phyloP scores from a whole-genome alignment of 768 basidiomycete species.

The Cystoderma amianthinum region DNA sequence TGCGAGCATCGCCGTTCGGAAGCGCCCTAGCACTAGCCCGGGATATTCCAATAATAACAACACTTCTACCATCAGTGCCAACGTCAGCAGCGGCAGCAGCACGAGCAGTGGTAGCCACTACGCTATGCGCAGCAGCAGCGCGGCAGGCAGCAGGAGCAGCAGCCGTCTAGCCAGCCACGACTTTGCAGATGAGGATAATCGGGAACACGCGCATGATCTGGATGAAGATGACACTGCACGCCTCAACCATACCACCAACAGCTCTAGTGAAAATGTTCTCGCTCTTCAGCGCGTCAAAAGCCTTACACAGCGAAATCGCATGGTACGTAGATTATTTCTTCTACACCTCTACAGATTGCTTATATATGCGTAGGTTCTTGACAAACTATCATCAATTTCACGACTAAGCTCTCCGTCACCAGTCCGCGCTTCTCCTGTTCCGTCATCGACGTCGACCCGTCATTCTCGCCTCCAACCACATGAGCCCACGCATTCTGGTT shows the following conservation, averaged over 20 bases:
- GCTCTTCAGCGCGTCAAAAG: slow-evolving; percentile 66
- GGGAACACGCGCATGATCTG: slow-evolving; percentile 36
- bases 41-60: not conserved
- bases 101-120: slow-evolving; percentile 18
- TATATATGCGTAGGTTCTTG: slow-evolving; percentile 40
- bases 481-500: slow-evolving; percentile 51
- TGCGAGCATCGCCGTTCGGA: slow-evolving; percentile 29
- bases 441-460: slow-evolving; percentile 28
- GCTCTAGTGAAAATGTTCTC: slow-evolving; percentile 44
- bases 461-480: slow-evolving; percentile 13
- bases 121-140: slow-evolving; percentile 9
- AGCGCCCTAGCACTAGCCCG: slow-evolving; percentile 12
- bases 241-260: slow-evolving; percentile 22
- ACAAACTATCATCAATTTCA: slow-evolving; percentile 57
- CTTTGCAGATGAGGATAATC: slow-evolving; percentile 35
- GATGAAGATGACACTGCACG: slow-evolving; percentile 63
- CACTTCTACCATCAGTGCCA: slow-evolving; percentile 6
- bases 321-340: slow-evolving; percentile 39
- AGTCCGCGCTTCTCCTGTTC: slow-evolving; percentile 18
- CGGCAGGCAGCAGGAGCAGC: slow-evolving; percentile 13
- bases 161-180: slow-evolving; percentile 7
- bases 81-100: slow-evolving; percentile 21
- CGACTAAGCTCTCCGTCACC: slow-evolving; percentile 55
- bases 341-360: slow-evolving; percentile 4
- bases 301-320: slow-evolving; percentile 64